Evolutionary conservation across 345 rosid species (phyloP).

Genomic region (Syzygium oleosum): DNA sequence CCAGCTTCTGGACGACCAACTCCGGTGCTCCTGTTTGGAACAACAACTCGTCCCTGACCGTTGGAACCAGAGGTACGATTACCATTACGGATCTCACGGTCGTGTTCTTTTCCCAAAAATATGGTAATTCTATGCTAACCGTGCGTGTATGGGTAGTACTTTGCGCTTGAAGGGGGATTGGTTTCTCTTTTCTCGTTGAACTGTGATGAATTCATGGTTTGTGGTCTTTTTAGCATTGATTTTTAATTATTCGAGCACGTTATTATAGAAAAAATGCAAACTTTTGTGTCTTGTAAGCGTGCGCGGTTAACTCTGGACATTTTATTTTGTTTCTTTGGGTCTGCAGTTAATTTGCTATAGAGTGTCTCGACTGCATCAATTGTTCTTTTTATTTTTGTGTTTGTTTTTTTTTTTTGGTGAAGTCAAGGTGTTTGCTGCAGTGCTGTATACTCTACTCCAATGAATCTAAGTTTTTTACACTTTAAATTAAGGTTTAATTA

Average conservation of each 20-base stretch:
- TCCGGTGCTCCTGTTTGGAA: constrained; percentile 80
- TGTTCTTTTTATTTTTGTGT: not conserved
- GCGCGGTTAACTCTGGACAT: not conserved
- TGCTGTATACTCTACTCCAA: not conserved
- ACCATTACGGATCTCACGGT: not conserved
- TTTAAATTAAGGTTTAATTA: not conserved
- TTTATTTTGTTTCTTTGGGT: not conserved
- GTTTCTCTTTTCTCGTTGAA: not conserved
- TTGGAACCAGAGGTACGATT: constrained; percentile 67
- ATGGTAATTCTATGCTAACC: not conserved
- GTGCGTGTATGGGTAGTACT: not conserved
- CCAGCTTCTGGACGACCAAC: constrained; percentile 71
- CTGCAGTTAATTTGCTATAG: not conserved
- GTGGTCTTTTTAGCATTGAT: not conserved
- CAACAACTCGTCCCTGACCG: constrained; percentile 70
- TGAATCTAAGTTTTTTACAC: not conserved
- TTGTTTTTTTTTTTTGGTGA: not conserved
- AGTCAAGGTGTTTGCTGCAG: not conserved
- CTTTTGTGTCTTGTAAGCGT: not conserved
- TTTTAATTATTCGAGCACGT: not conserved
- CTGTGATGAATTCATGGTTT: not conserved
- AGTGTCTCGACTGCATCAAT: not conserved
- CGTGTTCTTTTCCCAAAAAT: not conserved
- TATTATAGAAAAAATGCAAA: not conserved
- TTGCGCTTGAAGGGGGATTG: not conserved